Conservation (phyloP, 768 basidiomycete genomes). For the Amanita muscaria region DNA sequence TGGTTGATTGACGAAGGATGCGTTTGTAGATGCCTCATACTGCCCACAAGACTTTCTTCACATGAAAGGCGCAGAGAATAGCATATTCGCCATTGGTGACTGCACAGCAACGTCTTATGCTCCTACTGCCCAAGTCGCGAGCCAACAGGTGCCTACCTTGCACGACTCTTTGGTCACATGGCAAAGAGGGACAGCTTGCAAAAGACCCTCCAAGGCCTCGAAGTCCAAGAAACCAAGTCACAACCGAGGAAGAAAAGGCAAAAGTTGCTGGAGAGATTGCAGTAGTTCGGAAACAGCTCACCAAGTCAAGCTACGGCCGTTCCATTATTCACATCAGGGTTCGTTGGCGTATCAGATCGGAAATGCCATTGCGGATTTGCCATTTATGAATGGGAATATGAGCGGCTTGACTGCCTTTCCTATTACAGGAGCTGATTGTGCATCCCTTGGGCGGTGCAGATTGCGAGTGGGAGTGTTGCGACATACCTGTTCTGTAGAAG, state of each 20-base stretch:
- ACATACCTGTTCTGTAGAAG: constrained; percentile 88
- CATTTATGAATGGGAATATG: constrained; percentile 88
- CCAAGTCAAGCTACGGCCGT: constrained; percentile 74
- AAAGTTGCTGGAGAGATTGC: constrained; percentile 42
- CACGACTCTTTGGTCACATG: constrained; percentile 67
- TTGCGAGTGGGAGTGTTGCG: constrained; percentile 86
- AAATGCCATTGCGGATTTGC: constrained; percentile 94
- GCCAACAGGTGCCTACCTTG: constrained; percentile 90
- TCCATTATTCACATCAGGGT: constrained; percentile 97
- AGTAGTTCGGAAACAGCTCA: constrained; percentile 53
- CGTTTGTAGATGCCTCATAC: no score
- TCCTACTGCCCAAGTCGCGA: constrained; percentile 94
- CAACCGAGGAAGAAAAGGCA: constrained; percentile 33
- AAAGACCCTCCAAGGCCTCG: constrained; percentile 23
- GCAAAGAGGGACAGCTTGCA: constrained; percentile 65
- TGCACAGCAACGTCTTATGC: constrained; percentile 92
- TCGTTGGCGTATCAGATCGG: constrained; percentile 90
- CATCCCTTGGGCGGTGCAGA: no score
- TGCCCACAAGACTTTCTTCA: constrained; percentile 78
- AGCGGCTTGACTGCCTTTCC: constrained; percentile 16
- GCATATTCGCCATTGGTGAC: constrained; percentile 88
- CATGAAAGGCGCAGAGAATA: constrained; percentile 68
- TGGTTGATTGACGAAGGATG: no score
- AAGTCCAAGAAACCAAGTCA: constrained; percentile 17
- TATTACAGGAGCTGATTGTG: constrained; percentile 7